phyloP scores from a whole-genome alignment of 345 rosid genomes.

The Streptanthus diversifolius region DNA sequence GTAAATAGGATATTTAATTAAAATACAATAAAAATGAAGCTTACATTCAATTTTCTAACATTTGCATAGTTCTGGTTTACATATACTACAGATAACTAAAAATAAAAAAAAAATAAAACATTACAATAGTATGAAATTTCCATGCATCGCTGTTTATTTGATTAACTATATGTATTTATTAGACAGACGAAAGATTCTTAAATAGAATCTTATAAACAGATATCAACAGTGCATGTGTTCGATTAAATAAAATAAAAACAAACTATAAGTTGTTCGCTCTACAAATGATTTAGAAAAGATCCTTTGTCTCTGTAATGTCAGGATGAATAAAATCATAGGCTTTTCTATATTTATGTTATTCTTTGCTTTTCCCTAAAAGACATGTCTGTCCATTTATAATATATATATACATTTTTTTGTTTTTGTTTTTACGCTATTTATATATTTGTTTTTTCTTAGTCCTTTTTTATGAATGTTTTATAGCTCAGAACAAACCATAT shows the following conservation, averaged over 20 bases:
- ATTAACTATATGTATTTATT: neutral
- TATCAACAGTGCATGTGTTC: too few relatives aligned
- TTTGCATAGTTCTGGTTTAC: neutral
- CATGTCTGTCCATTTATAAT: neutral
- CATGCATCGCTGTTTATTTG: neutral
- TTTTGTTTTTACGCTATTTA: neutral
- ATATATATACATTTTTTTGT: too few relatives aligned
- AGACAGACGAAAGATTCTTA: neutral
- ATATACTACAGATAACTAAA: neutral
- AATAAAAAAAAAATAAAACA: neutral
- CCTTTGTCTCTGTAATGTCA: neutral
- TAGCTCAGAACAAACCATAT: neutral
- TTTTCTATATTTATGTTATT: neutral
- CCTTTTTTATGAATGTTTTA: too few relatives aligned
- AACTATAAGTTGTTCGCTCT: neutral
- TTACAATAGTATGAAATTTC: neutral
- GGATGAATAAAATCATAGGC: neutral
- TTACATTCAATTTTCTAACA: too few relatives aligned
- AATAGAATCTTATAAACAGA: neutral
- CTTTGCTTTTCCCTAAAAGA: neutral
- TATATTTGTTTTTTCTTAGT: too few relatives aligned
- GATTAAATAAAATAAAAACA: too few relatives aligned
- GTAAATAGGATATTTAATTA: too few relatives aligned
- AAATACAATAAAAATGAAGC: too few relatives aligned
- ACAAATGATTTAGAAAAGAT: neutral